These are phyloP conservation scores for Exophiala alcalophila DNA, from an alignment of 2,329 filamentous ascomycete genomes.

Conservation along the genomic window DNA sequence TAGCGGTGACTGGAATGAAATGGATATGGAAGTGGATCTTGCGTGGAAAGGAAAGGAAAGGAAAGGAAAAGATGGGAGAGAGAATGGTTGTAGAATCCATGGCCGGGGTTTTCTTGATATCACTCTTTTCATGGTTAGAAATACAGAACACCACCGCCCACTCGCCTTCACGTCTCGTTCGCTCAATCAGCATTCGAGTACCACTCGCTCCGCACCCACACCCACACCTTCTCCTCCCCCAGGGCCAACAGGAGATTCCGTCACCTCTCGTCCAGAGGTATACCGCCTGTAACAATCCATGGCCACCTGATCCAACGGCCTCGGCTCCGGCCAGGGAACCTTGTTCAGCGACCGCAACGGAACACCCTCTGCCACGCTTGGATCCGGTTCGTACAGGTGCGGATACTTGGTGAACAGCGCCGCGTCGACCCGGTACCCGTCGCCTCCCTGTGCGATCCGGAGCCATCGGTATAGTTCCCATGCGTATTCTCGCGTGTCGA, in stretches of 20 bases:
- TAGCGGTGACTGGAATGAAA: no score
- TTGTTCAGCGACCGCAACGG: constrained; percentile 14
- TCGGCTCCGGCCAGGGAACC: constrained; percentile 6
- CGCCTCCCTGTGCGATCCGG: constrained; percentile 5
- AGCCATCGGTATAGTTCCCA: constrained; percentile 10
- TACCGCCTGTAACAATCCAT: constrained; percentile 13
- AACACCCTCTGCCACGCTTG: constrained; percentile 9
- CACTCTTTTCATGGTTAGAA: neutral
- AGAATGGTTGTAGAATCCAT: neutral
- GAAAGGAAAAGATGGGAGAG: neutral
- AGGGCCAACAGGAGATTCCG: neutral
- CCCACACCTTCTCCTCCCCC: no score
- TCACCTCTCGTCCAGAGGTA: neutral
- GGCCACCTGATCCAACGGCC: constrained; percentile 11
- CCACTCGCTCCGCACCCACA: no score
- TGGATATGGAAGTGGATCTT: no score
- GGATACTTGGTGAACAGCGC: constrained; percentile 15
- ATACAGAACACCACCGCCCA: no score
- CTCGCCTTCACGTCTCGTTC: no score
- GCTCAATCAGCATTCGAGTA: no score
- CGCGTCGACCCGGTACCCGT: constrained; percentile 7
- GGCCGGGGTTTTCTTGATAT: no score
- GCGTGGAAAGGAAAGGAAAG: neutral
- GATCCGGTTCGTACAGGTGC: constrained; percentile 16
- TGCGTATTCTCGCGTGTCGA: constrained; percentile 14